Base-by-base conservation (phyloP, 2,329 filamentous ascomycete species). In the Neofusicoccum sp. region DNA sequence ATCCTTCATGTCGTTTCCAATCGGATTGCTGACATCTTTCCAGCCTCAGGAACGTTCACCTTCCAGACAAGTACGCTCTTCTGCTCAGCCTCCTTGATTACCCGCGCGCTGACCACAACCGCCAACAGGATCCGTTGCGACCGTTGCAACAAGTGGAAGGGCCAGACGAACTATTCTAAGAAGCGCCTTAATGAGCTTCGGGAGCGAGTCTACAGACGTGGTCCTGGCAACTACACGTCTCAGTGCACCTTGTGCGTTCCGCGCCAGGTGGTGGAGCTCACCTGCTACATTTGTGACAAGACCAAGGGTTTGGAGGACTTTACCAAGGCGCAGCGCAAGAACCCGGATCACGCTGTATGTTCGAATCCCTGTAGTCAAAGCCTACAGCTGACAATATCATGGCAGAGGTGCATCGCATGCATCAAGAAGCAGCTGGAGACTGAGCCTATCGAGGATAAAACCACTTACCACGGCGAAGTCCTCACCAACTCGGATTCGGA, bases 261-360 rank as follows among this genome's bases (percentile, higher is more conserved):
- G 4, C 65, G 67, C 11, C 76, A 77, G 48, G 63, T 73, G 2
- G 69, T 75, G 3, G 83, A 85, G 64, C 66, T 84, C 30, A 71
- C 73, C 7, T 86, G 83, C 65, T 67, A 64, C 33, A 70, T 77
- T 38, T 86, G 84, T 66, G 68, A 74, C 20, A 66, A 75, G 60
- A 75, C 70, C 1, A 83, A 83, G 65, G 71, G 75, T 0, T 61
- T 83, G 2, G 77, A 80, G 5, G 71, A 73, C 0, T 86, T 84
- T 64, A 76, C 79, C 16, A 84, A 82, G 63, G 65, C 65, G 6
- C 79, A 83, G 70, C 75, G 82, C 12, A 71, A 67, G 30, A 76
- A 78, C 41, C 74, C 76, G 1, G 81, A 80, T 61, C 67, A 65
- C 40, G 78, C 76, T 28, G 81, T 82, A 76, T 63, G 79, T 71